Conservation (phyloP, 805 yeast species). For the Nakazawaea siamensis region DNA sequence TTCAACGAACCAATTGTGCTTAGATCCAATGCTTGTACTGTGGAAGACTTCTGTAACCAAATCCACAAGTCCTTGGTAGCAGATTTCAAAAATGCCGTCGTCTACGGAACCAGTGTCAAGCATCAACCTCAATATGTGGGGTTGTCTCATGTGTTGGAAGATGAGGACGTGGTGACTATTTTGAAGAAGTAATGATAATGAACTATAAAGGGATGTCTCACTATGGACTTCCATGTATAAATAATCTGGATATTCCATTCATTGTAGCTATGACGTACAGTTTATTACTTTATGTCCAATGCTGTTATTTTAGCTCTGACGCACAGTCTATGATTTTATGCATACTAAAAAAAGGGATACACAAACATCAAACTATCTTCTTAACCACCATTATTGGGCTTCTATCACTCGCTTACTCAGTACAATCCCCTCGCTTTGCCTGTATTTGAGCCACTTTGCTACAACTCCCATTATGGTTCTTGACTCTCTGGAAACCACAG, state of each 20-base stretch:
- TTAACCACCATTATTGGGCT: too few relatives aligned
- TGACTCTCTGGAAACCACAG: too few relatives aligned
- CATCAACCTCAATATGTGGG: slow-evolving; percentile 98
- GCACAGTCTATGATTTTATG: too few relatives aligned
- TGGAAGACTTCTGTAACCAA: slow-evolving; percentile 93
- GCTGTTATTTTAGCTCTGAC: too few relatives aligned
- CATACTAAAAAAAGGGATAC: too few relatives aligned
- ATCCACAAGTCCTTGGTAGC: slow-evolving; percentile 92
- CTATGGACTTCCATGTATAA: background rate
- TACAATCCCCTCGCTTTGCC: too few relatives aligned
- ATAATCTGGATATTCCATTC: background rate
- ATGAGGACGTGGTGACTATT: slow-evolving; percentile 96
- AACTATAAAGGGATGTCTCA: slow-evolving; percentile 2
- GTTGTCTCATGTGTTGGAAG: slow-evolving; percentile 71
- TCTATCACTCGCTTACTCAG: too few relatives aligned
- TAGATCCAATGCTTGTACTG: slow-evolving; percentile 72
- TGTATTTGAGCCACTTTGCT: too few relatives aligned
- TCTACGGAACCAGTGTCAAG: slow-evolving; percentile 89
- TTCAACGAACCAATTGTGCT: slow-evolving; percentile 92
- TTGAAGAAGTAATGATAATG: slow-evolving; percentile 46
- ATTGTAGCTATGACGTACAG: too few relatives aligned
- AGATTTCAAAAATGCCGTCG: slow-evolving; percentile 89
- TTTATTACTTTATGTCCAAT: too few relatives aligned
- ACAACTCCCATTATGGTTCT: too few relatives aligned
- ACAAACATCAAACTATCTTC: too few relatives aligned